A percentile compares a stretch with the other conserved stretches of the same genome.
These are phyloP conservation scores for Aspergillus nanangensis DNA, from an alignment of 495 filamentous ascomycete genomes.

Conservation along the genomic window DNA sequence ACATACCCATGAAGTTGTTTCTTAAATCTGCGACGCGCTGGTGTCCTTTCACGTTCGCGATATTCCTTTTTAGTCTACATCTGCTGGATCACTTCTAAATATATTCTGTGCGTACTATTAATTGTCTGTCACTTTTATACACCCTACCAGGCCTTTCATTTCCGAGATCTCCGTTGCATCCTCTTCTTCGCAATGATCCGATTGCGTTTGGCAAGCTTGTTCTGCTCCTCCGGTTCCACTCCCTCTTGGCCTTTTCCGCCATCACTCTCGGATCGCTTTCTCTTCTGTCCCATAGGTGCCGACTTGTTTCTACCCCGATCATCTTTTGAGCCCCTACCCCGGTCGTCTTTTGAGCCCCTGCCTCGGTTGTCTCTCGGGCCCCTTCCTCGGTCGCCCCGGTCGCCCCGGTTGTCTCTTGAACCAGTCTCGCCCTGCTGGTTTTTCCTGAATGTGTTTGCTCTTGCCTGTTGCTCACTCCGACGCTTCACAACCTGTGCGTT, in stretches of 20 bases:
- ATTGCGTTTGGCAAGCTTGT: slow-evolving; percentile 56
- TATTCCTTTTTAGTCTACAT: no score
- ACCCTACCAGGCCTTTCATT: slow-evolving; percentile 29
- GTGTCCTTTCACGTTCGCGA: no score
- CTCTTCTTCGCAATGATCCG: slow-evolving; percentile 68
- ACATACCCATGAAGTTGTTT: background rate
- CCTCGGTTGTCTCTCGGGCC: slow-evolving; percentile 20
- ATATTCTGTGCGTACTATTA: slow-evolving; percentile 6
- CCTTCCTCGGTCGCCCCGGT: slow-evolving; percentile 10
- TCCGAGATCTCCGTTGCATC: slow-evolving; percentile 49
- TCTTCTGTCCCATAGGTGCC: slow-evolving; percentile 25
- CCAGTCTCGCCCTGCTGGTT: slow-evolving; percentile 15
- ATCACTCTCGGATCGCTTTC: slow-evolving; percentile 36
- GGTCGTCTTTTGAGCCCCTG: no score
- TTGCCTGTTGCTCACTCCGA: slow-evolving; percentile 66
- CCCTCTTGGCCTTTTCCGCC: slow-evolving; percentile 22
- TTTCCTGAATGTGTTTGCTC: slow-evolving; percentile 34
- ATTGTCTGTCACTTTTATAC: slow-evolving; percentile 8
- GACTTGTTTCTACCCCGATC: slow-evolving; percentile 5
- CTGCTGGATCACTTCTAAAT: no score
- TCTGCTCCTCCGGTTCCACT: slow-evolving; percentile 36
- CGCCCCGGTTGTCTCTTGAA: slow-evolving; percentile 7
- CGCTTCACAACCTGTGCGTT: slow-evolving; percentile 89
- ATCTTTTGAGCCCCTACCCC: no score
- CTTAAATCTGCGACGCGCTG: no score